Base-by-base conservation (phyloP, 1,139 yeast species). In the Saccharomycopsis phalli region DNA sequence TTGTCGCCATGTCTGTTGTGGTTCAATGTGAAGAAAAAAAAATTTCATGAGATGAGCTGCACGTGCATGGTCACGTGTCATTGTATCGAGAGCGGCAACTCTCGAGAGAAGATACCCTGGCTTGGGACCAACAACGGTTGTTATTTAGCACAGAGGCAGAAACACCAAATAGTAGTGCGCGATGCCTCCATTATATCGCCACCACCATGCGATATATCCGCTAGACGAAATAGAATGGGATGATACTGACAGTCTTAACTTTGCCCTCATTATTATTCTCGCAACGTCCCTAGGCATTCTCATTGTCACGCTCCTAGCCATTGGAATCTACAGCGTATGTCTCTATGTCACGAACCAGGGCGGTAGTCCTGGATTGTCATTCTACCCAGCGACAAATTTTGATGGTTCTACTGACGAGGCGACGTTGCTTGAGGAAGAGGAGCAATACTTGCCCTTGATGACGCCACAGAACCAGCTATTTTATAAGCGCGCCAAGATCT, bases 231-330 rank as follows among this genome's bases (percentile, higher is more conserved):
- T 14, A 3, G 37, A 21, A 5, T 35, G 38, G 38, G 25, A 30
- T 17, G 42, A 36, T 16, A 25, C 16, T 14, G 35, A 36, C 16
- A 55, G 53, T 21, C 47, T 66, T 57, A 63, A 62, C 45, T 37
- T 66, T 4, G 65, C 66, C 2, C 56, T 66, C 42, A 53, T 66
- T n/a, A 59, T 65, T 25, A 61, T 65, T 11, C 44, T 66, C 10
- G 58, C 67, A 1, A 59, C 64, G 1, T 61, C 68, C 1, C 53
- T 66, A 36, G 67, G 67, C 1, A 55, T 62, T 8, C 38, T 65
- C 23, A 55, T 65, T 51, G 49, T 65, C 16, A 45, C 62, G 4
- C 42, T 65, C 7, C 47, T 66, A 11, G 38, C 62, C 4, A 50
- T 62, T 13, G 62, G 67, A 0, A 50, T 63, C 2, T 66, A 65